Conservation (phyloP, 2,329 filamentous ascomycete genomes). For the Colletotrichum tofieldiae region DNA sequence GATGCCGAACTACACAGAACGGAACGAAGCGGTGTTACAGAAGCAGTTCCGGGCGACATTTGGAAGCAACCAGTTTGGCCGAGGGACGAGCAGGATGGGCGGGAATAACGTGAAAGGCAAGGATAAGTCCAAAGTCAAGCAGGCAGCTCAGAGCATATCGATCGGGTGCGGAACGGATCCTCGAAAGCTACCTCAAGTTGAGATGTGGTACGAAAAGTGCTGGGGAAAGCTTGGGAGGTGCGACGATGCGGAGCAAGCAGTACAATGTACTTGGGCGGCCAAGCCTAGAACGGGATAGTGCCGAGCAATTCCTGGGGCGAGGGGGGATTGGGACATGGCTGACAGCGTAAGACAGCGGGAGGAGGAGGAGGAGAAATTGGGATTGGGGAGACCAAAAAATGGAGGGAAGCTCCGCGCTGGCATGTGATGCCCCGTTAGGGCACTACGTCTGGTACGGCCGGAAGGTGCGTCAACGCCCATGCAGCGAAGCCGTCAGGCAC, state of each 20-base stretch:
- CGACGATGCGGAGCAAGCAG: conserved; percentile 32
- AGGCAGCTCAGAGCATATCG: conserved; percentile 1
- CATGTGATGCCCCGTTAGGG: conserved; percentile 45
- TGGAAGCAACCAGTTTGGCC: conserved; percentile 40
- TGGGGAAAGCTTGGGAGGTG: conserved; percentile 39
- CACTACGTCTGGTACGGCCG: conserved; percentile 23
- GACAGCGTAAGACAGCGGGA: conserved; percentile 39
- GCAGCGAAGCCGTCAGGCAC: neutral
- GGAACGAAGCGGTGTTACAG: conserved; percentile 33
- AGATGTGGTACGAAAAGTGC: conserved; percentile 15
- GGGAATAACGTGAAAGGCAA: conserved; percentile 3
- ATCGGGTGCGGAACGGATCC: conserved; percentile 26
- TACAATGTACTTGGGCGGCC: conserved; percentile 33
- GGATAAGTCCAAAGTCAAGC: neutral
- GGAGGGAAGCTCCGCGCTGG: conserved; percentile 18
- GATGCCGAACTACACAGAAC: neutral
- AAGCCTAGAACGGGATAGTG: conserved; percentile 41
- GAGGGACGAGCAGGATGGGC: conserved; percentile 15
- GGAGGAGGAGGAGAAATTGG: conserved; percentile 15
- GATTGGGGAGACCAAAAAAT: conserved; percentile 4
- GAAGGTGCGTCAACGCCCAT: neutral
- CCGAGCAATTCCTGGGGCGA: conserved; percentile 32
- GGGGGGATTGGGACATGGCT: conserved; percentile 23
- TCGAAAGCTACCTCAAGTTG: conserved; percentile 25
- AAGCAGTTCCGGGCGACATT: conserved; percentile 30